These are phyloP conservation scores for Macrolepiota fuliginosa DNA, from an alignment of 768 basidiomycete genomes.

Conservation along the genomic window DNA sequence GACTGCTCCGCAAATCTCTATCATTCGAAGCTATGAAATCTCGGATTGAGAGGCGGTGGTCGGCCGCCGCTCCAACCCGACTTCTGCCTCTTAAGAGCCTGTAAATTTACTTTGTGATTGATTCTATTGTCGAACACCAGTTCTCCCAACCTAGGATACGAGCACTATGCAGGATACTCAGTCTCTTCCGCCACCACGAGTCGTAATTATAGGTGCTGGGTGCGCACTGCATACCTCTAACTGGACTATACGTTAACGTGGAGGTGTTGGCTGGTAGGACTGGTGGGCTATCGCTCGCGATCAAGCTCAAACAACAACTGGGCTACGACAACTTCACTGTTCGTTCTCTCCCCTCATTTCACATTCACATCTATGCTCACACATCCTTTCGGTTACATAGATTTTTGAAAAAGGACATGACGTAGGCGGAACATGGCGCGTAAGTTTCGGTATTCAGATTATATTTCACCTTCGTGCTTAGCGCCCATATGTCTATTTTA, in stretches of 20 bases:
- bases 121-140: too few relatives aligned
- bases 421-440: constrained; percentile 54
- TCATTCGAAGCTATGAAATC: too few relatives aligned
- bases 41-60: too few relatives aligned
- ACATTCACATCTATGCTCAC: background rate
- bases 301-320: constrained; percentile 36
- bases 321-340: constrained; percentile 40
- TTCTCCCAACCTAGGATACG: background rate
- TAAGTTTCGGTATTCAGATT: constrained; percentile 35
- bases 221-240: constrained; percentile 10
- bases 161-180: background rate
- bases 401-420: constrained; percentile 43
- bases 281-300: constrained; percentile 43
- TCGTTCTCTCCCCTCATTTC: constrained; percentile 9
- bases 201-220: constrained; percentile 35
- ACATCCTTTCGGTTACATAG: constrained; percentile 21
- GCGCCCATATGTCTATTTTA: background rate
- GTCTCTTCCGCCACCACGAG: constrained; percentile 14
- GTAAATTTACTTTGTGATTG: too few relatives aligned
- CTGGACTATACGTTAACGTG: background rate
- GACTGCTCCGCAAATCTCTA: too few relatives aligned
- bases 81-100: too few relatives aligned
- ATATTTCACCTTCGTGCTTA: background rate
- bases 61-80: too few relatives aligned
- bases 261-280: constrained; percentile 23